These are phyloP conservation scores for Diplodia seriata DNA, from an alignment of 2,329 filamentous ascomycete genomes.

Conservation along the genomic window DNA sequence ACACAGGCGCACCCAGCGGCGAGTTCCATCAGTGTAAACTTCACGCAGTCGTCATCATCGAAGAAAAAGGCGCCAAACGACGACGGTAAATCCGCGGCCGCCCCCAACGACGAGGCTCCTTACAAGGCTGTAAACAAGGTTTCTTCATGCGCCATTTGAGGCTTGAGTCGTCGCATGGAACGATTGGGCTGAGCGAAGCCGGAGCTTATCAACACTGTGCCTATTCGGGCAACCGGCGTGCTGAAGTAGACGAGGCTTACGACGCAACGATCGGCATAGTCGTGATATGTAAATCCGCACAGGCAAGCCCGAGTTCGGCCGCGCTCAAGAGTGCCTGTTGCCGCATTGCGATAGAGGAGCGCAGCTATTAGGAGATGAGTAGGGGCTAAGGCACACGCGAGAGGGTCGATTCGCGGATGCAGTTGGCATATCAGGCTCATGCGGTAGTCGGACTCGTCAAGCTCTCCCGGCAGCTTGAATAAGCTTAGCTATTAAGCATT, in stretches of 20 bases:
- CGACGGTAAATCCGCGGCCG: not conserved
- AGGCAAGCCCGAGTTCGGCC: not conserved
- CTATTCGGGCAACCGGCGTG: not conserved
- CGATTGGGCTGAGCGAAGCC: constrained; percentile 11
- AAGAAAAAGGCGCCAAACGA: not conserved
- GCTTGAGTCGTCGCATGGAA: not conserved
- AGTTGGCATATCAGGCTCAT: no score
- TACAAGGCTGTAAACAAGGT: not conserved
- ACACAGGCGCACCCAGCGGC: not conserved
- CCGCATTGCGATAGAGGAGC: not conserved
- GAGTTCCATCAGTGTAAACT: not conserved
- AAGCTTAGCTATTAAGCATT: constrained; percentile 17
- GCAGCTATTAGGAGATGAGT: not conserved
- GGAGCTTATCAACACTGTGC: constrained; percentile 2
- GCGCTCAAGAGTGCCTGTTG: not conserved
- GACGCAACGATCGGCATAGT: constrained; percentile 21
- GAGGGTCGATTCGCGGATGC: not conserved
- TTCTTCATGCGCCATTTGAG: constrained; percentile 2
- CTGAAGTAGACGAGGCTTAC: constrained; percentile 27
- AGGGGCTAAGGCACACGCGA: not conserved
- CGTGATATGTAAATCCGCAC: not conserved
- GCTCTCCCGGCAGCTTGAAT: not conserved
- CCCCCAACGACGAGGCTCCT: no score
- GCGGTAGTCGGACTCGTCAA: not conserved
- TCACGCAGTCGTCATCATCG: not conserved